A percentile compares a stretch with the other conserved stretches of the same genome.
These are phyloP conservation scores for Skeletonema potamos DNA, from an alignment of 108 stramenopile genomes.

Conservation along the genomic window DNA sequence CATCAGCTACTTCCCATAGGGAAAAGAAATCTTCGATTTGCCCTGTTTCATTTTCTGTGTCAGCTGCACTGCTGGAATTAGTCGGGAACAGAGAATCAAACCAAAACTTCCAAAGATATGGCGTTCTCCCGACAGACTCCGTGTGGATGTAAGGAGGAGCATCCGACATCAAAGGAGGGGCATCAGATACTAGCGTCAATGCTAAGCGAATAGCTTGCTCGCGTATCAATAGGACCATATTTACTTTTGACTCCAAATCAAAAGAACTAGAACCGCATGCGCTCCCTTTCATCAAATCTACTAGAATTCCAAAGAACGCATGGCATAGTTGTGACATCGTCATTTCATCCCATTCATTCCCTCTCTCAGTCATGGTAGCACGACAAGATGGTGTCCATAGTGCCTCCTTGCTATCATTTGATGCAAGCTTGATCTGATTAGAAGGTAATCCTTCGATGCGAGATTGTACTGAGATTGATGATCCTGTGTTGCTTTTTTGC, in stretches of 20 bases:
- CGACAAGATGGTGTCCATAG: constrained; percentile 8
- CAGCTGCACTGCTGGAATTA: background rate
- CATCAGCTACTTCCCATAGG: constrained; percentile 18
- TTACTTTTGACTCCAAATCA: background rate
- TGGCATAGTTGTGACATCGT: constrained; percentile 24
- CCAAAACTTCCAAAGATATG: constrained; percentile 48
- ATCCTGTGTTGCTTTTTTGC: background rate
- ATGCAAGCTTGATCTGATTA: background rate
- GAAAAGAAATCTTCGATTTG: constrained; percentile 29
- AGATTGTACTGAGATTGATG: background rate
- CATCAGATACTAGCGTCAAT: constrained; percentile 38
- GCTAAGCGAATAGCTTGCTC: constrained; percentile 32
- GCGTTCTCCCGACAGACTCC: constrained; percentile 15
- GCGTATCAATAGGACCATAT: background rate
- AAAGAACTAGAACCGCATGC: background rate
- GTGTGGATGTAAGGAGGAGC: constrained; percentile 23
- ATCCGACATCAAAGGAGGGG: constrained; percentile 45
- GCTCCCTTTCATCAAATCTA: constrained; percentile 36
- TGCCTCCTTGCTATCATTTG: constrained; percentile 4
- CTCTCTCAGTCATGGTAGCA: background rate
- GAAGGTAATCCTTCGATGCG: constrained; percentile 35
- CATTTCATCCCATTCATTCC: constrained; percentile 31
- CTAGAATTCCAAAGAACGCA: constrained; percentile 32
- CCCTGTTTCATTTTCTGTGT: background rate
- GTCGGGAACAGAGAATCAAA: constrained; percentile 35